Conservation (phyloP, 345 rosid species). For the Sisymbrium altissimum region DNA sequence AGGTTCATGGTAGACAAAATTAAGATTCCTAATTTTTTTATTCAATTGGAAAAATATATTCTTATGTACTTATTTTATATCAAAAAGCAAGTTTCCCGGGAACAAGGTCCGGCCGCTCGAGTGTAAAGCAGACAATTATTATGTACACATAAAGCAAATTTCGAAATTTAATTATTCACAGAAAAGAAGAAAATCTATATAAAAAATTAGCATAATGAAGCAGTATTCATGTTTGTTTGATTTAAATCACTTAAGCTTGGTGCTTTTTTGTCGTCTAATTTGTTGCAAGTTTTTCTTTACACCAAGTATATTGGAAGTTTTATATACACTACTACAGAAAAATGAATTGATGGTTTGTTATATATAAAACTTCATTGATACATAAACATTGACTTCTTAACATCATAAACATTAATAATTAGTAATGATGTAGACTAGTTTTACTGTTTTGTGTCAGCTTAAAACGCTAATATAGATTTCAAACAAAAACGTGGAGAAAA, state of each 20-base stretch:
- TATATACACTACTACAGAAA: not conserved
- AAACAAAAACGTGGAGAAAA: conserved; percentile 24
- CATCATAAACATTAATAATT: not conserved
- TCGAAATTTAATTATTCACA: conserved; percentile 1
- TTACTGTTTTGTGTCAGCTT: not conserved
- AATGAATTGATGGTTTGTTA: not conserved
- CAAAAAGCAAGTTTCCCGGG: conserved; percentile 32
- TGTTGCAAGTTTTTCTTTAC: not conserved
- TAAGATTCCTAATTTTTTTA: not conserved
- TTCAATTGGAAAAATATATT: not conserved
- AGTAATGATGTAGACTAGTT: not conserved
- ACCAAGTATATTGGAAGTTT: not conserved
- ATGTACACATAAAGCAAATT: conserved; percentile 27
- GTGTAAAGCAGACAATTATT: conserved; percentile 35
- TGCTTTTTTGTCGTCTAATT: not conserved
- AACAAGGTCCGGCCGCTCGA: conserved; percentile 38
- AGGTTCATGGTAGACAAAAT: conserved; percentile 6
- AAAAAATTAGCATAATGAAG: not conserved
- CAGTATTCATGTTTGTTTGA: not conserved
- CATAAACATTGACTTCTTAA: not conserved
- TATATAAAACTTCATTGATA: not conserved
- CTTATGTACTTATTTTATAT: conserved; percentile 10
- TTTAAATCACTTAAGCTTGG: not conserved
- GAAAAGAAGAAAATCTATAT: not conserved
- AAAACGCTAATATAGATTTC: not conserved